Percentiles rank a stretch among this genome's conserved stretches.
Evolutionary conservation across 495 filamentous ascomycete genomes (phyloP).

Genomic region (Penicillium silybi): DNA sequence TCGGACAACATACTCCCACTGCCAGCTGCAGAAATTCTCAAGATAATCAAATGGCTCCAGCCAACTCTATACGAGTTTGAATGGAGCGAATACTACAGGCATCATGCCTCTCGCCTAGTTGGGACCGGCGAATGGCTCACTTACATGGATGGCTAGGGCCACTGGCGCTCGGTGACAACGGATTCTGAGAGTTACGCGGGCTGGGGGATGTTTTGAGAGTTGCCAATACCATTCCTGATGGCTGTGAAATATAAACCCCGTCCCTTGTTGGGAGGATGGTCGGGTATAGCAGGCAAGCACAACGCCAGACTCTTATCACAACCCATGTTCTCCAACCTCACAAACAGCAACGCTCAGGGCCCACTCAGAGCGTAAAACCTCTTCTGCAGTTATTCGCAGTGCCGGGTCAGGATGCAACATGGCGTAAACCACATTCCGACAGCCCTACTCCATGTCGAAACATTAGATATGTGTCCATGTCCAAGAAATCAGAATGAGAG

Average conservation of each 20-base stretch:
- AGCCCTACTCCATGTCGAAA: constrained; percentile 23
- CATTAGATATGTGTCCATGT: constrained; percentile 29
- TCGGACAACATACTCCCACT: not conserved
- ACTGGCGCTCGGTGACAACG: not conserved
- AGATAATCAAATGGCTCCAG: not conserved
- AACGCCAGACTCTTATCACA: not conserved
- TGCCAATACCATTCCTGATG: too few relatives aligned
- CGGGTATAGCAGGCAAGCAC: too few relatives aligned
- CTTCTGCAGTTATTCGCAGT: constrained; percentile 79
- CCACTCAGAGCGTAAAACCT: constrained; percentile 90
- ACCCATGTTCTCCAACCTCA: constrained; percentile 78
- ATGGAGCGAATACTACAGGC: not conserved
- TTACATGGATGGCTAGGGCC: not conserved
- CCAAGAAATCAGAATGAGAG: not conserved
- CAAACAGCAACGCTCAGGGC: constrained; percentile 82
- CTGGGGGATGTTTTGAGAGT: too few relatives aligned
- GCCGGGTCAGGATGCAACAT: constrained; percentile 77
- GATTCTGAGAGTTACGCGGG: not conserved
- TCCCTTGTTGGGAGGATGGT: too few relatives aligned
- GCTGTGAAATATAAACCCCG: too few relatives aligned
- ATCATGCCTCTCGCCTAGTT: not conserved
- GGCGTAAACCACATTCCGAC: constrained; percentile 91
- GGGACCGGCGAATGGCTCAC: not conserved
- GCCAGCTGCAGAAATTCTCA: not conserved
- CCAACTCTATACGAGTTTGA: not conserved